These are phyloP conservation scores for Pleurotus cornucopiae DNA, from an alignment of 768 basidiomycete species.

Conservation along the genomic window DNA sequence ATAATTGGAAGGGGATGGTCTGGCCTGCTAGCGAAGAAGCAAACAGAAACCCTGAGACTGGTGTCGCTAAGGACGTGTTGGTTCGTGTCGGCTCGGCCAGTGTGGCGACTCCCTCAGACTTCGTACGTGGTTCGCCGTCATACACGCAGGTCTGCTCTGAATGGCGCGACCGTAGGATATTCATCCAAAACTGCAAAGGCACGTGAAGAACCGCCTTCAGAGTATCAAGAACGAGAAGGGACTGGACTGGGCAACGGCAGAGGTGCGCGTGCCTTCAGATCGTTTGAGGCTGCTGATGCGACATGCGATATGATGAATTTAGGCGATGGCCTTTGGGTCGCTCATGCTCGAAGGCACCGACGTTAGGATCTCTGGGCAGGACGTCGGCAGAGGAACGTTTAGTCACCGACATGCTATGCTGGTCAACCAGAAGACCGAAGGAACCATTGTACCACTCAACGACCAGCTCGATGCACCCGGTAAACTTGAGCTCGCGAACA, in stretches of 20 bases:
- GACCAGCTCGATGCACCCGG: constrained; percentile 55
- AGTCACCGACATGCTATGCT: constrained; percentile 88
- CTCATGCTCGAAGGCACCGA: constrained; percentile 80
- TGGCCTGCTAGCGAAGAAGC: constrained; percentile 61
- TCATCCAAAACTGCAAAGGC: constrained; percentile 73
- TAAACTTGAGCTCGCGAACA: constrained; percentile 84
- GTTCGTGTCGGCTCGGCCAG: constrained; percentile 63
- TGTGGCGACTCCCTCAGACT: constrained; percentile 51
- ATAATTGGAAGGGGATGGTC: constrained; percentile 65
- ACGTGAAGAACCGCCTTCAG: constrained; percentile 73
- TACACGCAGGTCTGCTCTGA: constrained; percentile 32
- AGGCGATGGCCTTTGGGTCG: constrained; percentile 88
- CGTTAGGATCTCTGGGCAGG: constrained; percentile 89
- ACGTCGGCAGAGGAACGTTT: constrained; percentile 88
- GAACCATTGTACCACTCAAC: constrained; percentile 79
- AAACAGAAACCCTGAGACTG: constrained; percentile 58
- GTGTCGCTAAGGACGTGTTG: constrained; percentile 51
- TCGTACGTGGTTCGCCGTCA: constrained; percentile 44
- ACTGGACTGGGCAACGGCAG: constrained; percentile 87
- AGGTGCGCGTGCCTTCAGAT: constrained; percentile 38
- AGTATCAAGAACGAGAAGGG: constrained; percentile 66
- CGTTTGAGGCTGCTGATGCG: too few relatives aligned
- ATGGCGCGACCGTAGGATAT: constrained; percentile 48
- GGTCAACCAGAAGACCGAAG: constrained; percentile 82
- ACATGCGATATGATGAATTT: neutral